Base-by-base conservation (phyloP, 2,329 filamentous ascomycete species). In the Pezicula carpinea region DNA sequence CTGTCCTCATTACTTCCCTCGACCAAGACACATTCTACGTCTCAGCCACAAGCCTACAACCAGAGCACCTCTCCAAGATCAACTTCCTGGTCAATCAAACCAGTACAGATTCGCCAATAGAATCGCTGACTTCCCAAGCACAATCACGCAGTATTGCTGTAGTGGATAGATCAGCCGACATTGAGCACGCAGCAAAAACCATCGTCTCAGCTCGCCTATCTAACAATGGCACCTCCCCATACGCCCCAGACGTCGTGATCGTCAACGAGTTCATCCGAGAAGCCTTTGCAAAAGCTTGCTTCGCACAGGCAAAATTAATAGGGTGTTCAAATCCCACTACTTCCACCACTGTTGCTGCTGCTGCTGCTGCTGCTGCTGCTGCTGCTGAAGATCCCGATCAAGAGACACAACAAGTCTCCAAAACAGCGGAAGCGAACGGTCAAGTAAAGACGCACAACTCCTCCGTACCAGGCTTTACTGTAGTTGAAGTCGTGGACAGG, bases 221-320 rank as follows among this genome's bases (percentile, higher is more conserved):
- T 13, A 77, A 81, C 23, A 67, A 74, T 1, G 80, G 80, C 2
- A 67, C 63, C 2, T 83, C 80, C 1, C 71, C 79, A 0, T 84
- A 83, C 56, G 75, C 79, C 0, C 82, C 82, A 0, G 80, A 85
- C 55, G 23, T 83, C 0, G 75, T 85, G 0, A 63, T 84, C 0
- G 80, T 85, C n/a, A 82, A 85, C 50, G 81, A 85, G 52, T 85
- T 75, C 49, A 67, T 72, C 3, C 76, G 77, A 64, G 69, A 74
- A 46, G 67, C 70, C 0, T 82, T 84, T 52, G 44, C 17, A 1
- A 35, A 44, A 17, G 46, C 48, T 1, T 56, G 52, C 29, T 19
- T 53, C 2, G 18, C 46, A 32, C 44, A 51, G 46, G 53, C 51
- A n/a, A 48, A 43, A 22, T 29, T 11, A 11, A 4, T 29, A 3